Conservation (phyloP, 2,329 filamentous ascomycete species). For the Xylariaceae sp. region DNA sequence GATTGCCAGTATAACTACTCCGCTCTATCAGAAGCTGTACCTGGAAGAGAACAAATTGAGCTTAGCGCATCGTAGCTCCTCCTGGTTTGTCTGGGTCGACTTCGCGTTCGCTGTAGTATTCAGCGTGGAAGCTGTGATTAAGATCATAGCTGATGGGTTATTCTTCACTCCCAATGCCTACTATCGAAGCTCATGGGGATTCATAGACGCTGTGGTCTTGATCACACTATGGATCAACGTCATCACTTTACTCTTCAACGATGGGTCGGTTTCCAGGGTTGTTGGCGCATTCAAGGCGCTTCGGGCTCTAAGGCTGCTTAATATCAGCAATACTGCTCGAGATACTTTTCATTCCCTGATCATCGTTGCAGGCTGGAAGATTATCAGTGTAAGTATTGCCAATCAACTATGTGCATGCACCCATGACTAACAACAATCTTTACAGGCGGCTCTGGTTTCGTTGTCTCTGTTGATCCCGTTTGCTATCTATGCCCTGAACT, state of each 20-base stretch:
- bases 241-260: constrained; percentile 70
- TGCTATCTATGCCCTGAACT: constrained; percentile 88
- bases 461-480: constrained; percentile 92
- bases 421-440: constrained; percentile 16
- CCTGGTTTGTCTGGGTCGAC: constrained; percentile 96
- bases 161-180: constrained; percentile 98
- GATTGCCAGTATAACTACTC: constrained; percentile 88
- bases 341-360: constrained; percentile 97
- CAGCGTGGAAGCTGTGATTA: constrained; percentile 79
- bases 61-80: constrained; percentile 52
- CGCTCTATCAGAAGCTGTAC: constrained; percentile 87
- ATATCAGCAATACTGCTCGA: constrained; percentile 91
- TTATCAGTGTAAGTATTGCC: constrained; percentile 62
- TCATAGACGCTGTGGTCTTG: constrained; percentile 88
- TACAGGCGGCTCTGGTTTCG: constrained; percentile 78
- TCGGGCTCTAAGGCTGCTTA: constrained; percentile 82
- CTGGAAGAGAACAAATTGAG: constrained; percentile 46
- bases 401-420: background rate
- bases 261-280: constrained; percentile 79
- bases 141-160: constrained; percentile 90
- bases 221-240: constrained; percentile 96
- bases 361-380: constrained; percentile 89
- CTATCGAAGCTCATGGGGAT: constrained; percentile 91
- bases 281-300: constrained; percentile 97
- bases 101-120: constrained; percentile 85